Percentiles rank a stretch among this genome's conserved stretches.
phyloP scores from a whole-genome alignment of 495 filamentous ascomycete species.

The Penicillium atrosanguineum region DNA sequence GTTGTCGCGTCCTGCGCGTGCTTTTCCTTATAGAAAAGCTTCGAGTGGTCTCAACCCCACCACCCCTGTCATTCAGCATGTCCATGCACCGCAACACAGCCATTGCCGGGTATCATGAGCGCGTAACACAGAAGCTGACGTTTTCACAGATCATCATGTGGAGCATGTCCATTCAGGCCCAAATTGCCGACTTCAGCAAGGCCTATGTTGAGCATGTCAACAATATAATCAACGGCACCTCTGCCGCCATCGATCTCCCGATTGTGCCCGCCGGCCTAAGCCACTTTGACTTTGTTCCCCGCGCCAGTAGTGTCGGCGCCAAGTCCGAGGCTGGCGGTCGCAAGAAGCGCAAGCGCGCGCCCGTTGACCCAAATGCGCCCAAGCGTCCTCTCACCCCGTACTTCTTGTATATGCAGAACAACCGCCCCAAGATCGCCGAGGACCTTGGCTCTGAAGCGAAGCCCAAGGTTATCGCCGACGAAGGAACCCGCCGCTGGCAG shows the following conservation, averaged over 20 bases:
- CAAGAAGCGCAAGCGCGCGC: slow-evolving; percentile 80
- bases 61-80: not conserved
- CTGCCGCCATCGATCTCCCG: slow-evolving; percentile 47
- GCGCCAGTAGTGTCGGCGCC: slow-evolving; percentile 36
- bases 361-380: slow-evolving; percentile 87
- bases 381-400: slow-evolving; percentile 92
- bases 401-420: slow-evolving; percentile 88
- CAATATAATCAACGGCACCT: slow-evolving; percentile 66
- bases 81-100: not conserved
- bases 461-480: slow-evolving; percentile 76
- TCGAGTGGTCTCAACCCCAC: not conserved
- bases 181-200: slow-evolving; percentile 69
- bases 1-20: not conserved
- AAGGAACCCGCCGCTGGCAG: slow-evolving; percentile 80
- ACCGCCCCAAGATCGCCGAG: slow-evolving; percentile 68
- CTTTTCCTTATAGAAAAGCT: not conserved
- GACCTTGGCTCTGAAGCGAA: slow-evolving; percentile 69
- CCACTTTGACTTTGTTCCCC: slow-evolving; percentile 41
- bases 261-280: slow-evolving; percentile 48
- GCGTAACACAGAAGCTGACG: not conserved
- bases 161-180: slow-evolving; percentile 67
- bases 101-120: not conserved
- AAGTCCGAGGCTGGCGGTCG: slow-evolving; percentile 58
- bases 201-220: slow-evolving; percentile 84
- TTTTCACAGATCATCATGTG: slow-evolving; percentile 63